Base-by-base conservation (phyloP, 306 rosid species). In the Malus sylvestris region DNA sequence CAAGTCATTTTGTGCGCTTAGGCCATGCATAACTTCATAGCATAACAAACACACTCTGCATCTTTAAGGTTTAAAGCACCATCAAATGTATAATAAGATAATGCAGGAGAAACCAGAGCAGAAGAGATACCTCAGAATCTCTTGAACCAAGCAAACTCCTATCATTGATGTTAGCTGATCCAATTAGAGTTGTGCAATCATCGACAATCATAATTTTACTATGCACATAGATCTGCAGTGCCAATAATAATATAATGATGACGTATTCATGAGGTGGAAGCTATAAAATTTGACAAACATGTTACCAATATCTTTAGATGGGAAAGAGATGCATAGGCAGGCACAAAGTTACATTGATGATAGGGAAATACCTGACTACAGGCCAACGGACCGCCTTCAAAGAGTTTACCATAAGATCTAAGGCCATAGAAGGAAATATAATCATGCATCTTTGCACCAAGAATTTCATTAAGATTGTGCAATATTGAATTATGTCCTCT, bases 151-250 rank as follows among this genome's bases (percentile, higher is more conserved):
- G 97, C 85, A 96, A 84, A 84, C 99, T 96, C 85, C 98, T 88
- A 80, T 96, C 99, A 70, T 96, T 96, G 81, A 96, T 96, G 82
- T 96, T 96, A 84, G 99, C 99, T 60, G 98, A 96, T 76, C 99
- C 98, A 82, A 96, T 91, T 81, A 96, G 80, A 77, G 89, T 80
- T 35, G 83, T 81, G 76, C 91, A 87, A 73, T 96, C 99, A 79
- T 96, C 99, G 25, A 91, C 45, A 68, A 96, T 92, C 98, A 96
- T 88, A 83, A 96, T 86, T 91, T 96, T 92, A 86, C 99, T 92
- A 81, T 96, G 99, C 77, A 96, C 99, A 72, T 96, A 96, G 63
- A 96, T 89, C 99, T 96, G 88, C 85, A 78, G 65, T 8, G 42
- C 52, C 61, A 78, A 68, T 61, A 71, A 66, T 70, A 10, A 32